A percentile compares a stretch with the other conserved stretches of the same genome.
Conservation (phyloP, 495 filamentous ascomycete species). For the Sphaerosporella brunnea region DNA sequence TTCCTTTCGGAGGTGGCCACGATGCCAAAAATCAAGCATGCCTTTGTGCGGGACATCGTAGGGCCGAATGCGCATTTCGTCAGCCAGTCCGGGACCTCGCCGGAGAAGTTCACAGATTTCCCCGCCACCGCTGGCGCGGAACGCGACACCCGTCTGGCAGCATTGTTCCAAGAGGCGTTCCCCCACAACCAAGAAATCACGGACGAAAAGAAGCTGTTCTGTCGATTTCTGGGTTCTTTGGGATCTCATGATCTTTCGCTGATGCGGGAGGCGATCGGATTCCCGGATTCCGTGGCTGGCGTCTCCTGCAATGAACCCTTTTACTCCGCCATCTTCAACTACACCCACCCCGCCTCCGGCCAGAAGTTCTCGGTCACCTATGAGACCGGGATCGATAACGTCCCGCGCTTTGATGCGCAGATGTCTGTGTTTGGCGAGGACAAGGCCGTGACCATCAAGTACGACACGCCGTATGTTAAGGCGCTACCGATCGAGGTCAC, state of each 20-base stretch:
- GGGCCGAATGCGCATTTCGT: slow-evolving; percentile 30
- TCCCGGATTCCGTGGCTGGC: slow-evolving; percentile 30
- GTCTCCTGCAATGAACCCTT: slow-evolving; percentile 32
- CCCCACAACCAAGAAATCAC: too few relatives aligned
- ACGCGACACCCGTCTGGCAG: too few relatives aligned
- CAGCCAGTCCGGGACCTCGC: slow-evolving; percentile 34
- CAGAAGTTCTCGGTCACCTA: slow-evolving; percentile 41
- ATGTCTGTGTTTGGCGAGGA: slow-evolving; percentile 35
- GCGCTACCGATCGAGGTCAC: slow-evolving; percentile 33
- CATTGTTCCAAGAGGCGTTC: too few relatives aligned
- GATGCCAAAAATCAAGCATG: too few relatives aligned
- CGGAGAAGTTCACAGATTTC: slow-evolving; percentile 27
- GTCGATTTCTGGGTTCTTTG: too few relatives aligned
- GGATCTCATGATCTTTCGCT: slow-evolving; percentile 39
- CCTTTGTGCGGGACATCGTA: slow-evolving; percentile 39
- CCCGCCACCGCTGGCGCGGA: slow-evolving; percentile 17
- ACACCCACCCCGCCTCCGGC: too few relatives aligned
- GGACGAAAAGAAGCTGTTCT: too few relatives aligned
- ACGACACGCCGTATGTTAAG: slow-evolving; percentile 37
- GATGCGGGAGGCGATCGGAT: slow-evolving; percentile 39
- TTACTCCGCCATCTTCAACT: slow-evolving; percentile 33
- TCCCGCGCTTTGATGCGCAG: slow-evolving; percentile 41
- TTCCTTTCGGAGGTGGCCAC: too few relatives aligned
- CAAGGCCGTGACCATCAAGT: slow-evolving; percentile 34
- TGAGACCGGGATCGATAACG: slow-evolving; percentile 36